Conservation (phyloP, 2,329 filamentous ascomycete species). For the Aspergillus sp. region DNA sequence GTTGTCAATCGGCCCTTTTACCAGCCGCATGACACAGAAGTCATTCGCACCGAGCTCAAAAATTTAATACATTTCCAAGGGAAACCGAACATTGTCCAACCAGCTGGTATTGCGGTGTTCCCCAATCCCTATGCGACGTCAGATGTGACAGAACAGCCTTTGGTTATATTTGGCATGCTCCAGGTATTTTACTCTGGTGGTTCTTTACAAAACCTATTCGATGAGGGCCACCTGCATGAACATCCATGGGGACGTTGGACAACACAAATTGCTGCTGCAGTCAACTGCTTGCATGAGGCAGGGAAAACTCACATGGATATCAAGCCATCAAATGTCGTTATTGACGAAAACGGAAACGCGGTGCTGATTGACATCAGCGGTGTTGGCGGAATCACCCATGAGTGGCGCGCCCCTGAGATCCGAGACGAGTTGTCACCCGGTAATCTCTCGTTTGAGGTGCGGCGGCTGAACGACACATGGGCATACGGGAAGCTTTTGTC, state of each 20-base stretch:
- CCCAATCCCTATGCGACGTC: conserved; percentile 17
- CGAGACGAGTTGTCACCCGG: conserved; percentile 15
- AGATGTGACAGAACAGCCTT: conserved; percentile 3
- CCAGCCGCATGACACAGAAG: conserved; percentile 13
- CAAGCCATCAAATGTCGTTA: conserved; percentile 21
- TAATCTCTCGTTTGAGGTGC: conserved; percentile 19
- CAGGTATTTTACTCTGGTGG: conserved; percentile 17
- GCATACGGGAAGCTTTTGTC: conserved; percentile 22
- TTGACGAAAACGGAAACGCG: conserved; percentile 17
- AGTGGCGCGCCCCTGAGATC: conserved; percentile 22
- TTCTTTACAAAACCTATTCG: conserved; percentile 15
- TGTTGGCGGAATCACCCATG: conserved; percentile 16
- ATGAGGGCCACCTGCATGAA: conserved; percentile 8
- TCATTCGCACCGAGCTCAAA: conserved; percentile 18
- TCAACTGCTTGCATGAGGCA: conserved; percentile 12
- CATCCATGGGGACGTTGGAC: conserved; percentile 17
- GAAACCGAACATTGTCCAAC: conserved; percentile 15
- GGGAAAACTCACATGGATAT: conserved; percentile 19
- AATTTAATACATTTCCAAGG: conserved; percentile 18
- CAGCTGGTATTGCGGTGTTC: conserved; percentile 14
- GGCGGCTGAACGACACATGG: conserved; percentile 21
- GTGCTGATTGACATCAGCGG: conserved; percentile 24
- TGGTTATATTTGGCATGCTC: conserved; percentile 18
- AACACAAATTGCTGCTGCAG: conserved; percentile 16
- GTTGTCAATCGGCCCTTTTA: conserved; percentile 17